These are phyloP conservation scores for Candida silvicultrix DNA, from an alignment of 805 yeast genomes.

Conservation along the genomic window DNA sequence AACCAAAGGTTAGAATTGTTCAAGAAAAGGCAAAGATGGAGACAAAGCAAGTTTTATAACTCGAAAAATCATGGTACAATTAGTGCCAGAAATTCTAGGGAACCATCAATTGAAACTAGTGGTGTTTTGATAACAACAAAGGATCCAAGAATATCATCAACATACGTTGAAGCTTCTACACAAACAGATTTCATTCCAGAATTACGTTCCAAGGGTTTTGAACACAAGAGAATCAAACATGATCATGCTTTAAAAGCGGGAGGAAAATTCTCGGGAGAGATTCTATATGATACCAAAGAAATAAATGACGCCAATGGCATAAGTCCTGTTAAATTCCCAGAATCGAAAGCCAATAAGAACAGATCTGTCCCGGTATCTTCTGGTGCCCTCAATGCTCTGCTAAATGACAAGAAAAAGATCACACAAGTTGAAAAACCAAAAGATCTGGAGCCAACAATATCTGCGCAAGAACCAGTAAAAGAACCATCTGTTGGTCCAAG, in stretches of 20 bases:
- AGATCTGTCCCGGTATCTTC: constrained; percentile 4
- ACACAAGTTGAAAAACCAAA: constrained; percentile 8
- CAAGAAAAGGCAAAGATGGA: constrained; percentile 22
- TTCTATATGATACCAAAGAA: constrained; percentile 19
- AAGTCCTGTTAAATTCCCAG: constrained; percentile 17
- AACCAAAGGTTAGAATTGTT: constrained; percentile 19
- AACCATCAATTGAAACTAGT: neutral
- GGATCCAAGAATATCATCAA: neutral
- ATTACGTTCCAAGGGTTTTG: constrained; percentile 9
- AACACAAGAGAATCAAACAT: constrained; percentile 4
- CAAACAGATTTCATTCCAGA: constrained; percentile 19
- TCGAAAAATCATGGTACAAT: constrained; percentile 6
- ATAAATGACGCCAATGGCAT: constrained; percentile 9
- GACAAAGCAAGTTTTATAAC: constrained; percentile 18
- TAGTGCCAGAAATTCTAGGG: constrained; percentile 1
- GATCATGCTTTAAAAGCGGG: neutral
- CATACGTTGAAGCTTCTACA: constrained; percentile 16
- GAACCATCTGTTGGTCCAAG: constrained; percentile 19
- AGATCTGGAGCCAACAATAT: neutral
- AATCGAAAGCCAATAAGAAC: neutral
- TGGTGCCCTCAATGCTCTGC: constrained; percentile 9
- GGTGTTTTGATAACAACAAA: neutral
- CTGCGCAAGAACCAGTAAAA: neutral
- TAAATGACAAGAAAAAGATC: constrained; percentile 11
- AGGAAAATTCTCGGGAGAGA: constrained; percentile 19